A percentile compares a stretch with the other conserved stretches of the same genome.
Conservation (phyloP, 768 basidiomycete species). For the Lepiota venenata region DNA sequence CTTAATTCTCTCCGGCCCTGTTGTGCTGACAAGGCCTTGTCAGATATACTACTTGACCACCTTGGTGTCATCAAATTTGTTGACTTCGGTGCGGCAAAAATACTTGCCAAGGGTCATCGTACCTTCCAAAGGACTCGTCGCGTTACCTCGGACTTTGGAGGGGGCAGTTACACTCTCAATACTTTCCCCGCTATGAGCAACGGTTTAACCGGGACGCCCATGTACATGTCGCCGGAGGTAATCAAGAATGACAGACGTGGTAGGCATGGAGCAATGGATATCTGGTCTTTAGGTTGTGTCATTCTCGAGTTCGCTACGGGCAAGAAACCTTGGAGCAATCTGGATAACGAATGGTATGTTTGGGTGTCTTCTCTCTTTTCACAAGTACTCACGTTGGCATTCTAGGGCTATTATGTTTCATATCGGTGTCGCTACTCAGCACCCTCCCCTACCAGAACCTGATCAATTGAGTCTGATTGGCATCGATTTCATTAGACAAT, state of each 20-base stretch:
- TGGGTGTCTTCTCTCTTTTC: neutral
- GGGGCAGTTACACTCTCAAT: slow-evolving; percentile 19
- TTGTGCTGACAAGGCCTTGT: slow-evolving; percentile 12
- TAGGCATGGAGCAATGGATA: slow-evolving; percentile 93
- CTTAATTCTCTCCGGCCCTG: neutral
- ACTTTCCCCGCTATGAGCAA: slow-evolving; percentile 54
- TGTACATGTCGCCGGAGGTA: slow-evolving; percentile 99
- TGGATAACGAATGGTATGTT: slow-evolving; percentile 96
- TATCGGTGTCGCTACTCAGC: slow-evolving; percentile 94
- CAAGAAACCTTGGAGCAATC: slow-evolving; percentile 96
- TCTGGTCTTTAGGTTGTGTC: slow-evolving; percentile 98
- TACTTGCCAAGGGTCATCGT: slow-evolving; percentile 86
- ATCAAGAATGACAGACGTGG: slow-evolving; percentile 93
- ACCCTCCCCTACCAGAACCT: slow-evolving; percentile 91
- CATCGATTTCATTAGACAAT: slow-evolving; percentile 91
- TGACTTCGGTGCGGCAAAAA: slow-evolving; percentile 97
- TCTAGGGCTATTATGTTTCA: slow-evolving; percentile 99
- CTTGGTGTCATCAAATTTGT: slow-evolving; percentile 93
- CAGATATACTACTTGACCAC: slow-evolving; percentile 92
- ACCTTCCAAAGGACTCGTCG: slow-evolving; percentile 76
- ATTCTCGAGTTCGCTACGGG: slow-evolving; percentile 96
- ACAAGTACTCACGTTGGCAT: neutral
- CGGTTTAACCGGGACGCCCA: slow-evolving; percentile 93
- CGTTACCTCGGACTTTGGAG: slow-evolving; percentile 34
- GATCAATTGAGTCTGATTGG: slow-evolving; percentile 86